Conservation (phyloP, 106 monocot species). For the Acorus calamus region DNA sequence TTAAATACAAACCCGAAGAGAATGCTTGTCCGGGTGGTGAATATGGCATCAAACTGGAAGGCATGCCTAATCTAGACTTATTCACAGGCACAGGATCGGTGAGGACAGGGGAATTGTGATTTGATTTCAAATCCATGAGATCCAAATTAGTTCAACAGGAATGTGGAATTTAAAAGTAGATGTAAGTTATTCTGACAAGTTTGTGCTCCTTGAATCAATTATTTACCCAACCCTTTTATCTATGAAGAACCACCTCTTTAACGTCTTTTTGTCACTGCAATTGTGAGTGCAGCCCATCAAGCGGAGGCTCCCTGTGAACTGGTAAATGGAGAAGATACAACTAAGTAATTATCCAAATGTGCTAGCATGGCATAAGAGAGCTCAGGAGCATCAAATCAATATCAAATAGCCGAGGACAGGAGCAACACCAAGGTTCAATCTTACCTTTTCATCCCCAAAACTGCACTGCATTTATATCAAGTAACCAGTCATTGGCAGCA, state of each 20-base stretch:
- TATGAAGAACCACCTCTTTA: constrained; percentile 23
- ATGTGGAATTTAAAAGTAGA: no score
- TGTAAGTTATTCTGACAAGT: no score
- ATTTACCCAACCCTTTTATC: constrained; percentile 15
- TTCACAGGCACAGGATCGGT: constrained; percentile 24
- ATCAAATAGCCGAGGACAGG: no score
- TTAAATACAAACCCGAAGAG: constrained; percentile 6
- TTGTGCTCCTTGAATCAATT: no score
- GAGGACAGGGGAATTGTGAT: constrained; percentile 21
- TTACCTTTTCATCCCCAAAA: no score
- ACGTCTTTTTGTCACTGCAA: constrained; percentile 9
- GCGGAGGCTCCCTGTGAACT: not conserved
- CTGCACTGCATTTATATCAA: no score
- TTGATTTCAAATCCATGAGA: not conserved
- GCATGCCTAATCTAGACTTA: constrained; percentile 23
- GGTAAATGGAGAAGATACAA: not conserved
- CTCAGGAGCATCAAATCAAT: no score
- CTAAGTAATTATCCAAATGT: no score
- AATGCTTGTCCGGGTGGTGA: constrained; percentile 7
- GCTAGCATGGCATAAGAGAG: no score
- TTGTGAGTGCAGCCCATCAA: constrained; percentile 13
- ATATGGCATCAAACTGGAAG: constrained; percentile 13
- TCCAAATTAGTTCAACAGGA: no score
- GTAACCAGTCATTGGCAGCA: no score
- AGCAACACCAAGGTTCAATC: no score